These are phyloP conservation scores for Suillus brevipes DNA, from an alignment of 768 basidiomycete species.

Conservation along the genomic window DNA sequence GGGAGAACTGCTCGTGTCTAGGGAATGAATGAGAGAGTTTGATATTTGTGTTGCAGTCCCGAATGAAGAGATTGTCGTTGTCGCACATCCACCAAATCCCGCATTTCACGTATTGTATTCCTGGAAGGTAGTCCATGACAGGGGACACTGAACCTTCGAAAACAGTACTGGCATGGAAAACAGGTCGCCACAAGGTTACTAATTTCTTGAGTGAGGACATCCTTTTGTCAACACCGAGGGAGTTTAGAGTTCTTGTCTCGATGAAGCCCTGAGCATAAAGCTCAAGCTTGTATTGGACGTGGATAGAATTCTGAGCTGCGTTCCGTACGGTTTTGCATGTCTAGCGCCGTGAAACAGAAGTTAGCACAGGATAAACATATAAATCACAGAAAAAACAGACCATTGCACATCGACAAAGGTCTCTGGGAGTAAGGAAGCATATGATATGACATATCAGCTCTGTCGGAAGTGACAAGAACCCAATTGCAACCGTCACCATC, in stretches of 20 bases:
- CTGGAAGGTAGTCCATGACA: not conserved
- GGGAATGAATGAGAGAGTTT: not conserved
- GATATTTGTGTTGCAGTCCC: not conserved
- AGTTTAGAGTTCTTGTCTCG: not conserved
- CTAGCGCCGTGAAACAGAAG: not conserved
- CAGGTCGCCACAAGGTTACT: not conserved
- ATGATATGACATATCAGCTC: not conserved
- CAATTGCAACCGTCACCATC: not conserved
- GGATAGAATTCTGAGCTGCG: not conserved
- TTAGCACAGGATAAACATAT: not conserved
- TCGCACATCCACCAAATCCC: slow-evolving; percentile 3
- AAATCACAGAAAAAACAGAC: not conserved
- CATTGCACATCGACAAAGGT: slow-evolving; percentile 1
- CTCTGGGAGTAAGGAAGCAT: not conserved
- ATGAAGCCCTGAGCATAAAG: not conserved
- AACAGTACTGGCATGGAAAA: not conserved
- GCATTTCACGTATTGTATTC: not conserved
- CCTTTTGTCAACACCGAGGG: not conserved
- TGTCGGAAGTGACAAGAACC: not conserved
- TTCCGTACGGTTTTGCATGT: not conserved
- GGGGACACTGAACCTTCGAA: not conserved
- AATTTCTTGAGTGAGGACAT: slow-evolving; percentile 2
- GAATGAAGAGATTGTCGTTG: not conserved
- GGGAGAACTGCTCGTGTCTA: not conserved
- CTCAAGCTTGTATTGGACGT: slow-evolving; percentile 1